phyloP scores from a whole-genome alignment of 2,329 filamentous ascomycete species.

The Blumeria hordei region DNA sequence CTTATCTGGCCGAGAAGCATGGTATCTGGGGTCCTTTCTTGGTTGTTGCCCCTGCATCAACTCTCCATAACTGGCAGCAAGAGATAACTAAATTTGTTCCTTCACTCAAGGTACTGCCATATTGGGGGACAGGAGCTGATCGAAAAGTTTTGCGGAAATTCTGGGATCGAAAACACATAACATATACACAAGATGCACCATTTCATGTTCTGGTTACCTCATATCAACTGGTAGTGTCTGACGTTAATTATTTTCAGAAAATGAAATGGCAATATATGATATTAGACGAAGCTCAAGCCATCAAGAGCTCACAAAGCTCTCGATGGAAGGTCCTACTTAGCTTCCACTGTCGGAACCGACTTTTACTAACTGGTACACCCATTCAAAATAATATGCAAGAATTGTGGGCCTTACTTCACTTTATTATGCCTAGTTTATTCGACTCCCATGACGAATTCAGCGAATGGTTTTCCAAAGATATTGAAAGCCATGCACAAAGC shows the following conservation, averaged over 20 bases:
- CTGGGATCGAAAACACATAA: constrained; percentile 95
- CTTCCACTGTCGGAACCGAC: constrained; percentile 85
- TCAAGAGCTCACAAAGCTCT: constrained; percentile 92
- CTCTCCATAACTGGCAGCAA: constrained; percentile 97
- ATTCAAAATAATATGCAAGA: constrained; percentile 99
- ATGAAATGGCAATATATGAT: constrained; percentile 99
- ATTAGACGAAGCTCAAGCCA: constrained; percentile 90
- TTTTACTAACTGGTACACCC: constrained; percentile 83
- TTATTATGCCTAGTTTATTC: constrained; percentile 99
- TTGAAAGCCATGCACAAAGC: constrained; percentile 93
- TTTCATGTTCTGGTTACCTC: constrained; percentile 95
- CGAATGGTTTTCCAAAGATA: constrained; percentile 88
- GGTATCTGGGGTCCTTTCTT: constrained; percentile 97
- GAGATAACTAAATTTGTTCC: constrained; percentile 92
- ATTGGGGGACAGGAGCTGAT: constrained; percentile 89
- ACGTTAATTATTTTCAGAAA: constrained; percentile 95
- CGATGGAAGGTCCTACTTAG: constrained; percentile 88
- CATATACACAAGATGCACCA: constrained; percentile 74
- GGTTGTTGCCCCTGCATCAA: constrained; percentile 87
- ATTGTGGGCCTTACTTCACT: constrained; percentile 89
- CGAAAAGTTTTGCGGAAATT: constrained; percentile 94
- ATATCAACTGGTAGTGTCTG: constrained; percentile 88
- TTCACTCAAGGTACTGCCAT: constrained; percentile 80
- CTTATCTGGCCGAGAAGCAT: constrained; percentile 88
- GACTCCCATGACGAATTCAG: constrained; percentile 84